Conservation (phyloP, 2,329 filamentous ascomycete genomes). For the Arthrobotrys musiformis region DNA sequence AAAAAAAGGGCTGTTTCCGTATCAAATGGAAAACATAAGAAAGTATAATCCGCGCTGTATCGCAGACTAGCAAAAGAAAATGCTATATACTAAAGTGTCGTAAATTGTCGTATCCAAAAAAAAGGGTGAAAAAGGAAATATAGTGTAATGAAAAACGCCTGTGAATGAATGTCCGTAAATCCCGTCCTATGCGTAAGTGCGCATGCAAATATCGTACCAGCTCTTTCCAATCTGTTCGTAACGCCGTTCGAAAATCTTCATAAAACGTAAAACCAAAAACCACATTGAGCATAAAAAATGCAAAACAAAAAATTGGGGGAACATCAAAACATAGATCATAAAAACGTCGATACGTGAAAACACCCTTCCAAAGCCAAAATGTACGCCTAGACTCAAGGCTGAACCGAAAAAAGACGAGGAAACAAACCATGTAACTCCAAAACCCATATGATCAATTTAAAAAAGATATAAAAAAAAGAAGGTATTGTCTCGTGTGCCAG, state of each 20-base stretch:
- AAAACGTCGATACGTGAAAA: neutral
- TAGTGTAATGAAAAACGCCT: neutral
- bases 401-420: neutral
- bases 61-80: neutral
- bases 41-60: neutral
- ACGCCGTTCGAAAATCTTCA: constrained; percentile 9
- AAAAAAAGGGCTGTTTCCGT: neutral
- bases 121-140: neutral
- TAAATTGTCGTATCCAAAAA: constrained; percentile 6
- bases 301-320: neutral
- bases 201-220: constrained; percentile 3
- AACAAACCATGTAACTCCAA: neutral
- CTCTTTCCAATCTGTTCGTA: constrained; percentile 14
- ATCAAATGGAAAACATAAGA: constrained; percentile 1
- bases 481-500: constrained; percentile 44
- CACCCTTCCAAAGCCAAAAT: neutral
- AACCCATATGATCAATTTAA: neutral
- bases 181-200: neutral
- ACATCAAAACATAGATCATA: neutral
- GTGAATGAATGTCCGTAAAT: constrained; percentile 23
- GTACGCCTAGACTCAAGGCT: neutral
- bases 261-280: constrained; percentile 2
- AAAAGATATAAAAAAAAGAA: constrained; percentile 9
- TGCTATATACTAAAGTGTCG: constrained; percentile 21
- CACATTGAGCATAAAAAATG: neutral